Percentiles rank a stretch among this genome's conserved stretches.
Conservation (phyloP, 2,329 filamentous ascomycete species). For the Colletotrichum brevisporum region DNA sequence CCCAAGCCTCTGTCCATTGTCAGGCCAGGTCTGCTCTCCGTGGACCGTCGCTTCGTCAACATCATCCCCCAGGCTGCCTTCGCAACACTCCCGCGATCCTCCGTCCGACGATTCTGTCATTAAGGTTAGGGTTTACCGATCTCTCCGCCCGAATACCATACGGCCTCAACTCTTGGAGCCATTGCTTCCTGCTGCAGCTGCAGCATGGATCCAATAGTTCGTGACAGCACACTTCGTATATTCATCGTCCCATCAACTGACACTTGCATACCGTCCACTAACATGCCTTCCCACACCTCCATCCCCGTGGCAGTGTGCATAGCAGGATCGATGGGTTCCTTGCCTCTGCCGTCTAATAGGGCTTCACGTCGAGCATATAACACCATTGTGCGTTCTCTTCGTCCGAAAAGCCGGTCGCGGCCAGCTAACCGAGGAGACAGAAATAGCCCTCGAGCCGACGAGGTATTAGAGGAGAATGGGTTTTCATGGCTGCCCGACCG, state of each 20-base stretch:
- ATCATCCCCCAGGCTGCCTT: not conserved
- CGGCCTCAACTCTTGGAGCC: not conserved
- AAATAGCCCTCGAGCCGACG: conserved; percentile 14
- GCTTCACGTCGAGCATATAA: no score
- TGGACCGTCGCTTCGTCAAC: not conserved
- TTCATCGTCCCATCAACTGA: conserved; percentile 34
- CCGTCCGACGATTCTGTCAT: conserved; percentile 13
- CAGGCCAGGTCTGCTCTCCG: no score
- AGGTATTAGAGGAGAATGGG: not conserved
- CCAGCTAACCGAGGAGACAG: conserved; percentile 9
- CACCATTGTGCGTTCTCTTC: not conserved
- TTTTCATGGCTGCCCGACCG: not conserved
- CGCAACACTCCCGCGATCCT: conserved; percentile 4
- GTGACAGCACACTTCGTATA: conserved; percentile 30
- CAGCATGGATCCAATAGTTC: conserved; percentile 8
- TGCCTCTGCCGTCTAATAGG: conserved; percentile 10
- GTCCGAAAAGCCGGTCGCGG: not conserved
- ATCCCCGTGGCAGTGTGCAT: conserved; percentile 12
- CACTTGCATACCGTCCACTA: conserved; percentile 31
- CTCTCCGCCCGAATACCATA: not conserved
- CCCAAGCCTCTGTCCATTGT: not conserved
- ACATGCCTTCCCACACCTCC: conserved; percentile 19
- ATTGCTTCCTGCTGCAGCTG: not conserved
- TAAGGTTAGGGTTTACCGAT: conserved; percentile 18
- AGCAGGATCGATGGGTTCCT: conserved; percentile 5